These are phyloP conservation scores for Neonectria faginata DNA, from an alignment of 2,329 filamentous ascomycete genomes.

Conservation along the genomic window DNA sequence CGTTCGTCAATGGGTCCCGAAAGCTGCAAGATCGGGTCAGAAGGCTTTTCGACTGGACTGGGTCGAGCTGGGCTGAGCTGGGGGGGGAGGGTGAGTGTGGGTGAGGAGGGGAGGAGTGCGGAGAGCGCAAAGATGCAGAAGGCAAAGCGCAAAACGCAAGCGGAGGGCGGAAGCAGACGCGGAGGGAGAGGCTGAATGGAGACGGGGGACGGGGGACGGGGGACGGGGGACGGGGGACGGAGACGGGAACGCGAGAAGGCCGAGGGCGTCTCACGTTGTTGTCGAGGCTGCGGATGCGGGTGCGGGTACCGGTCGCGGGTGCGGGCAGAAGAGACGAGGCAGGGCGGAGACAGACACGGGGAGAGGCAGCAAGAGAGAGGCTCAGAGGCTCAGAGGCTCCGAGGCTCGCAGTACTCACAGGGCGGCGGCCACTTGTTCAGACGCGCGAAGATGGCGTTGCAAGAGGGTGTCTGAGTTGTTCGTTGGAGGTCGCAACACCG, in stretches of 20 bases:
- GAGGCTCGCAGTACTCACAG: constrained; percentile 13
- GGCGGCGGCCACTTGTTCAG: constrained; percentile 16
- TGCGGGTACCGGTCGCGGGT: constrained; percentile 17
- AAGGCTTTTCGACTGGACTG: constrained; percentile 22
- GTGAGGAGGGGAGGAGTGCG: constrained; percentile 4
- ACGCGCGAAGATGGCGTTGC: constrained; percentile 25
- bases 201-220: constrained; percentile 18
- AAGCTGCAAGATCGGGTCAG: constrained; percentile 44
- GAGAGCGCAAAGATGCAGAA: constrained; percentile 6
- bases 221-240: constrained; percentile 18
- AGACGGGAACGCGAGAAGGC: constrained; percentile 13
- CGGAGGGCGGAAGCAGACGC: neutral
- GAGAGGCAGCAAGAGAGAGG: neutral
- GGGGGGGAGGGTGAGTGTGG: constrained; percentile 21
- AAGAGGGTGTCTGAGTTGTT: constrained; percentile 50
- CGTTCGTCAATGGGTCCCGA: constrained; percentile 44
- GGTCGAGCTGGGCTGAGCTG: constrained; percentile 9
- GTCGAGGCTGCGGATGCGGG: constrained; percentile 28
- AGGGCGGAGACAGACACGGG: constrained; percentile 13
- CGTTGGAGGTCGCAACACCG: constrained; percentile 43
- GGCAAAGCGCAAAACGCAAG: constrained; percentile 13
- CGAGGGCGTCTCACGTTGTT: constrained; percentile 27
- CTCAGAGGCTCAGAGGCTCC: neutral
- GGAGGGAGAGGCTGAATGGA: constrained; percentile 22
- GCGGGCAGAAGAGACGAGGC: constrained; percentile 16